Conservation (phyloP, 2,329 filamentous ascomycete genomes). For the Xylaria sp. region DNA sequence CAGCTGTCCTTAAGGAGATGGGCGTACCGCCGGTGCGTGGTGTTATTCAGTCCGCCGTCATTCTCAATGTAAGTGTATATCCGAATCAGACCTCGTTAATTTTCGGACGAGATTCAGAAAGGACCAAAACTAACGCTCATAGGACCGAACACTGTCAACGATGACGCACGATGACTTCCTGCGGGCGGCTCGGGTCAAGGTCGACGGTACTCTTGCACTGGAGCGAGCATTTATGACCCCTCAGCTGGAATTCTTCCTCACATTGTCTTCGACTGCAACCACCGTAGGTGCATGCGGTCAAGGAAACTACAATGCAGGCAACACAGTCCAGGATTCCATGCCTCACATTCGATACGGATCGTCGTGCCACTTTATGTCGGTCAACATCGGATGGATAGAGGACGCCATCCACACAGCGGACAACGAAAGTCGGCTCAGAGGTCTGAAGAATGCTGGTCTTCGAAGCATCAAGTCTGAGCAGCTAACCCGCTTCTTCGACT, state of each 20-base stretch:
- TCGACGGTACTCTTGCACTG: conserved; percentile 12
- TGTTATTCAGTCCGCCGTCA: conserved; percentile 14
- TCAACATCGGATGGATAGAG: conserved; percentile 18
- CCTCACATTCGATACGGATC: not conserved
- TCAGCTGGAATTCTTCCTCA: conserved; percentile 23
- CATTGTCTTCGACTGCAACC: conserved; percentile 18
- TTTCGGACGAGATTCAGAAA: not conserved
- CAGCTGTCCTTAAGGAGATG: not conserved
- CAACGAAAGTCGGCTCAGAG: not conserved
- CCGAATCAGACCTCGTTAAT: not conserved
- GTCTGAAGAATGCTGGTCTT: conserved; percentile 10
- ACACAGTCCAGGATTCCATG: conserved; percentile 18
- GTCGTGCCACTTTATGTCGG: conserved; percentile 6
- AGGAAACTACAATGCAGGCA: conserved; percentile 19
- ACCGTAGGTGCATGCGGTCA: conserved; percentile 13
- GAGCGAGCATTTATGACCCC: conserved; percentile 13
- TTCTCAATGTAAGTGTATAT: conserved; percentile 12
- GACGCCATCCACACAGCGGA: conserved; percentile 2
- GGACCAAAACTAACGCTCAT: not conserved
- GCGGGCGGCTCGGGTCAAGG: conserved; percentile 6
- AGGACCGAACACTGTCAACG: conserved; percentile 16
- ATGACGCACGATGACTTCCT: conserved; percentile 15
- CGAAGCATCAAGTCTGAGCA: conserved; percentile 4
- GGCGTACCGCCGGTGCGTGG: conserved; percentile 15
- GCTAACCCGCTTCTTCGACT: conserved; percentile 11